A percentile compares a stretch with the other conserved stretches of the same genome.
These are phyloP conservation scores for Pterocarpus santalinus DNA, from an alignment of 306 rosid species.

Conservation along the genomic window DNA sequence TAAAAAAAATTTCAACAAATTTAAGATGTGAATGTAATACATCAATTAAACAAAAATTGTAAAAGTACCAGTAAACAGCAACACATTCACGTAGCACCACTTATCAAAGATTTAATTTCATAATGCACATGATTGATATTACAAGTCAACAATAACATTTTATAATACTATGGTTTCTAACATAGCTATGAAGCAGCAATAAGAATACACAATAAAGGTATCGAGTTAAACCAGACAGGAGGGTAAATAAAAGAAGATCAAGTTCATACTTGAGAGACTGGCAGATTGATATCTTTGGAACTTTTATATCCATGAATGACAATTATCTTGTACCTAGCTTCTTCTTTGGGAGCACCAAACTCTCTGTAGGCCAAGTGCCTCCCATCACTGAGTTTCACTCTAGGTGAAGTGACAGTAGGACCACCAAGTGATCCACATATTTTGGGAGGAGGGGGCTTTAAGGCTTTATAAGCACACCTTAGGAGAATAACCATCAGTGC, in stretches of 20 bases:
- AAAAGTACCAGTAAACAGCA: background rate
- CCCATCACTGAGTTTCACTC: slow-evolving; percentile 76
- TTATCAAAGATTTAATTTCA: background rate
- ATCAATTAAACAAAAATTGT: background rate
- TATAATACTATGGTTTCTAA: background rate
- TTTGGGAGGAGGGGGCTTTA: slow-evolving; percentile 73
- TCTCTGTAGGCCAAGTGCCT: slow-evolving; percentile 85
- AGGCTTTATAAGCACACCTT: slow-evolving; percentile 64
- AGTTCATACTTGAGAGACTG: slow-evolving; percentile 65
- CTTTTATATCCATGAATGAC: slow-evolving; percentile 65
- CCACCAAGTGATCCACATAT: slow-evolving; percentile 70
- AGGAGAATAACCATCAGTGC: slow-evolving; percentile 64
- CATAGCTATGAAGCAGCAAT: background rate
- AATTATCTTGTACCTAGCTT: slow-evolving; percentile 74
- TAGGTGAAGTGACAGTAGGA: slow-evolving; percentile 71
- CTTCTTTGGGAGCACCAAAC: slow-evolving; percentile 72
- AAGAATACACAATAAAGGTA: background rate
- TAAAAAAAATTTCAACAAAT: background rate
- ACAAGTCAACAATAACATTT: background rate
- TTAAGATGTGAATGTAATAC: background rate
- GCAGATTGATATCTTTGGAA: slow-evolving; percentile 66
- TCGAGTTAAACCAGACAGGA: background rate
- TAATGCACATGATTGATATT: background rate
- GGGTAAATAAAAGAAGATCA: background rate
- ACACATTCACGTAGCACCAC: background rate